Base-by-base conservation (phyloP, 139 green algal genomes). In the Chlorella vulgaris region DNA sequence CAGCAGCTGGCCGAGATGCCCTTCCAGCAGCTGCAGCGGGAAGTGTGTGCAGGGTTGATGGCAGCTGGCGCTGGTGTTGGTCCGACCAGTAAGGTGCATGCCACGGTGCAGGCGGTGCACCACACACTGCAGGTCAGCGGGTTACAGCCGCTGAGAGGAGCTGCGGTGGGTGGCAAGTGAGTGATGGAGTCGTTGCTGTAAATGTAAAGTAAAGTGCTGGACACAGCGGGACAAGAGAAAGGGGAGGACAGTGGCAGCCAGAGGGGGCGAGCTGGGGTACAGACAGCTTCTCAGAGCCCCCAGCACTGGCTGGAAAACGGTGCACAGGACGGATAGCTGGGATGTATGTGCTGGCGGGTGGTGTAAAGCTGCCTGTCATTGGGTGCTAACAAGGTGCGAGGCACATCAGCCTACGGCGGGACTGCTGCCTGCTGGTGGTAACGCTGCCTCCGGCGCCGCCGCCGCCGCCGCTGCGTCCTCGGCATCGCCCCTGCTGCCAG, bases 21-120 rank as follows among this genome's bases (percentile, higher is more conserved):
- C 5, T 79, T 68, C 73, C 73, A 79, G 73, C 35, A 68, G 51
- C 51, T 79, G 73, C 73, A 79, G 73, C 73, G 28, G 53, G 51
- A 50, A 4, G 53, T 79, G 26, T 79, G 73, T 7, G 36, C 39
- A 19, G 26, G 50, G 1, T 26, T 79, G 53, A 67, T 67, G 38
- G 51, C 73, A 0, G 69, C 42, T 38, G 22, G n/a, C 18, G 35
- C 33, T 18, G 10, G 22, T 3, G 7, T 42, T 31, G 53, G 51
- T 51, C 28, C 26, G n/a, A 15, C 69, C n/a, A 40, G 42, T 22
- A 18, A 3, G 13, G 42, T 19, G n/a, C 18, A 35, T 22, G 69
- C 28, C 3, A 31, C 61, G 19, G 73, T 68, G 51, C 31, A 7
- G 13, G 7, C 53, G 53, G 51, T 4, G 29, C 53, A 35, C 35